Base-by-base conservation (phyloP, 177 flowering plant genomes). In the Vitis hybrid region DNA sequence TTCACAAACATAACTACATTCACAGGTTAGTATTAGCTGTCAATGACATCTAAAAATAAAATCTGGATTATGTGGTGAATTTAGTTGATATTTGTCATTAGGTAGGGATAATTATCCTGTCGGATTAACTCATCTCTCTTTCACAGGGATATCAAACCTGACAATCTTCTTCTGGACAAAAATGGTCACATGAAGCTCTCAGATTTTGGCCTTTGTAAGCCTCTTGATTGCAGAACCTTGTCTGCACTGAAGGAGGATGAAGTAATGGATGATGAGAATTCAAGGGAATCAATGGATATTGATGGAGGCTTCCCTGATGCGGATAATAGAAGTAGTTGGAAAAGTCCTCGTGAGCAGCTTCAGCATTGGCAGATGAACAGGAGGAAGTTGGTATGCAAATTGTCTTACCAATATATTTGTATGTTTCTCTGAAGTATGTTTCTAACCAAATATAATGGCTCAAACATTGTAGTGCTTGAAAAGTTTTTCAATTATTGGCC, bases 191-290 rank as follows among this genome's bases (percentile, higher is more conserved):
- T 93, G 98, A 93, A 88, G 84, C 88, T 95, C 11, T 95, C 99
- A 6, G 99, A 95, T 78, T 95, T 95, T 87, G 99, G 99, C 60
- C 91, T 95, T 59, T 95, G 99, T 81, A 95, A 93, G 81, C 97
- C 99, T 66, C 84, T 95, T 69, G 97, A 95, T 76, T 91, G 91
- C 83, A 75, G 81, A 77, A 85, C 89, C 59, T 80, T 93, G 52
- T 72, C 83, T 76, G 73, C 84, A 65, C 77, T 93, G 52, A 81
- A 89, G 64, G 90, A 86, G 73, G 78, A 91, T 72, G 88, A 81
- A 66, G 65, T 81, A 51, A 76, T 82, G 77, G 83, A 79, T 76
- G 92, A 84, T 74, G 91, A 78, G 59, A 83, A 80, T 74, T 66
- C 71, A 66, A 77, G 79, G 69, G 95, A 85, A 77, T 75, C 98